Percentiles rank a stretch among this genome's conserved stretches.
Evolutionary conservation across 768 basidiomycete genomes (phyloP).

Genomic region (Tephrocybe sp.): DNA sequence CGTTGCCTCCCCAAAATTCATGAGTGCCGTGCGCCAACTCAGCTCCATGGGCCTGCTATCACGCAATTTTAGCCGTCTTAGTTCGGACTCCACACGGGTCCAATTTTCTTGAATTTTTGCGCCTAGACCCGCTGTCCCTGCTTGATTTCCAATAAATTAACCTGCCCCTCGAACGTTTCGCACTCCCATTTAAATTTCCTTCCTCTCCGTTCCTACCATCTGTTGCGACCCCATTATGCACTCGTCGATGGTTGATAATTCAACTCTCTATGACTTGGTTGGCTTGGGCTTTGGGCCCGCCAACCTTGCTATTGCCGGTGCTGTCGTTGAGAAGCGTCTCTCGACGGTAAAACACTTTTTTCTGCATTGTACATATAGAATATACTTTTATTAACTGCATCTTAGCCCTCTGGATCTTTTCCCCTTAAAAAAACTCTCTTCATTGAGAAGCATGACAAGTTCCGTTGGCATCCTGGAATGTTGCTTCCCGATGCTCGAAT

Average conservation of each 20-base stretch:
- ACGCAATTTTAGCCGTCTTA: slow-evolving; percentile 6
- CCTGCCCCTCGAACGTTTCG: neutral
- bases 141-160: neutral
- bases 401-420: slow-evolving; percentile 4
- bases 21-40: neutral
- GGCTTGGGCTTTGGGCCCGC: slow-evolving; percentile 55
- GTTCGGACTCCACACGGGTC: neutral
- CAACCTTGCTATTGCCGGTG: slow-evolving; percentile 50
- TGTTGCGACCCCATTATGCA: slow-evolving; percentile 7
- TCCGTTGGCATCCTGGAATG: slow-evolving; percentile 60
- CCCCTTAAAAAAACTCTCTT: slow-evolving; percentile 36
- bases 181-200: neutral
- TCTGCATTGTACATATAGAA: slow-evolving; percentile 10
- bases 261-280: slow-evolving; percentile 41
- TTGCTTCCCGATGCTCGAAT: slow-evolving; percentile 49
- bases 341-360: slow-evolving; percentile 8
- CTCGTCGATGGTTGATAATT: slow-evolving; percentile 15
- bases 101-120: neutral
- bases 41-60: slow-evolving; percentile 6
- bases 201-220: neutral
- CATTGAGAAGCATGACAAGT: slow-evolving; percentile 46
- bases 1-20: neutral
- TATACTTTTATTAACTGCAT: slow-evolving; percentile 9
- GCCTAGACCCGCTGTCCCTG: neutral
- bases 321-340: slow-evolving; percentile 44